Evolutionary conservation across 1,139 yeast genomes (phyloP).

Genomic region (Debaryomyces fabryi): DNA sequence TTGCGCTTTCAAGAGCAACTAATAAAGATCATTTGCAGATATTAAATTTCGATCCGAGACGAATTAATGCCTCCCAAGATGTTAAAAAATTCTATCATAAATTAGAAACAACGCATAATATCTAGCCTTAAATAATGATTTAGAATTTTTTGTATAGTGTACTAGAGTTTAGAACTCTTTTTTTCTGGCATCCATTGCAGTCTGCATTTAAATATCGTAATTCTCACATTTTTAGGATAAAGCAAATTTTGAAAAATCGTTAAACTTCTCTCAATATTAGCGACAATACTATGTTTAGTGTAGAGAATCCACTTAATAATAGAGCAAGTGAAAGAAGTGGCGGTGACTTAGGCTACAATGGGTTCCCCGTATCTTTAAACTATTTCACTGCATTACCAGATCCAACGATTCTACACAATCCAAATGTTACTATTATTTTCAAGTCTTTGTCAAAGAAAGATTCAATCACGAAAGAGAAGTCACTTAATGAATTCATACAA

Average conservation of each 20-base stretch:
- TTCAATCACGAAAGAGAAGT: conserved; percentile 80
- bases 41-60: conserved; percentile 62
- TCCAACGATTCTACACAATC: conserved; percentile 54
- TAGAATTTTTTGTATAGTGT: background rate
- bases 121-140: background rate
- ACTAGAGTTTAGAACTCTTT: background rate
- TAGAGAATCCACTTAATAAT: background rate
- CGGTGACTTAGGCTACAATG: conserved; percentile 48
- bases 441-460: conserved; percentile 79
- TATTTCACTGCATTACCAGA: conserved; percentile 83
- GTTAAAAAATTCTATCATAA: conserved; percentile 68
- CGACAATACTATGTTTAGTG: conserved; percentile 1
- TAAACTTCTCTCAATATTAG: background rate
- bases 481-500: conserved; percentile 56
- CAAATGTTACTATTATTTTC: conserved; percentile 67
- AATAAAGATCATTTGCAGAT: conserved; percentile 74
- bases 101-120: conserved; percentile 25
- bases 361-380: conserved; percentile 70
- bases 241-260: background rate
- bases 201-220: background rate
- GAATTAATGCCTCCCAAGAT: conserved; percentile 63
- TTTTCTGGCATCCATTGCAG: background rate
- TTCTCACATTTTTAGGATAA: background rate
- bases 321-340: background rate
- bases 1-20: conserved; percentile 89